Evolutionary conservation across 2,329 filamentous ascomycete genomes (phyloP).

Genomic region (Fusarium sp.): DNA sequence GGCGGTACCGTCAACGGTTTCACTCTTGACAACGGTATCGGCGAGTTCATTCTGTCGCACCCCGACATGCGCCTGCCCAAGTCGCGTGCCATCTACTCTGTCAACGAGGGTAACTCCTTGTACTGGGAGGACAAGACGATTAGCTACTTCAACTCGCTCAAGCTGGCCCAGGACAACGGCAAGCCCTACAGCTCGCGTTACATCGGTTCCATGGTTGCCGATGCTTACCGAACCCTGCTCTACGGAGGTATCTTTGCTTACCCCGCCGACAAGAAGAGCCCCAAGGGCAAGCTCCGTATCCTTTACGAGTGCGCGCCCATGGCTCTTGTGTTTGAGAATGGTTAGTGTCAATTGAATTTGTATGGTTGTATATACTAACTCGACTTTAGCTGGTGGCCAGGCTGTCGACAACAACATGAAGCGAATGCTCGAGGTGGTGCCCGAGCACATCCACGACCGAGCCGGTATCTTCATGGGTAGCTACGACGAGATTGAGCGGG

Average conservation of each 20-base stretch:
- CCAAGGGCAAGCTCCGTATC: constrained; percentile 97
- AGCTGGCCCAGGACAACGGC: constrained; percentile 77
- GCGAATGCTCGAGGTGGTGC: constrained; percentile 88
- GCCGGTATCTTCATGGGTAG: constrained; percentile 97
- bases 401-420: constrained; percentile 92
- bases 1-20: constrained; percentile 94
- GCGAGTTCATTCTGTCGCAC: constrained; percentile 98
- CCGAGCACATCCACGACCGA: constrained; percentile 93
- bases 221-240: constrained; percentile 93
- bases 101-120: constrained; percentile 97
- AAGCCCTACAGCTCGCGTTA: constrained; percentile 97
- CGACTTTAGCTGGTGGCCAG: constrained; percentile 80
- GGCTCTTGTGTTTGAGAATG: constrained; percentile 99
- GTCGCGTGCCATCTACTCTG: constrained; percentile 89
- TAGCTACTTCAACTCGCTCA: constrained; percentile 89
- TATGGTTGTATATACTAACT: constrained; percentile 42
- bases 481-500: constrained; percentile 94
- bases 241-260: constrained; percentile 99
- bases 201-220: constrained; percentile 98
- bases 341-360: constrained; percentile 61
- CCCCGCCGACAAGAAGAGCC: constrained; percentile 96
- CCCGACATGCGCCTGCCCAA: constrained; percentile 91
- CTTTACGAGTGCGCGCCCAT: constrained; percentile 99
- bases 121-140: constrained; percentile 95
- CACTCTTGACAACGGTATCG: constrained; percentile 94